Evolutionary conservation across 2,329 filamentous ascomycete species (phyloP), one percentile per base, ranked within the genome.

Genomic region (Cercospora sp.): DNA sequence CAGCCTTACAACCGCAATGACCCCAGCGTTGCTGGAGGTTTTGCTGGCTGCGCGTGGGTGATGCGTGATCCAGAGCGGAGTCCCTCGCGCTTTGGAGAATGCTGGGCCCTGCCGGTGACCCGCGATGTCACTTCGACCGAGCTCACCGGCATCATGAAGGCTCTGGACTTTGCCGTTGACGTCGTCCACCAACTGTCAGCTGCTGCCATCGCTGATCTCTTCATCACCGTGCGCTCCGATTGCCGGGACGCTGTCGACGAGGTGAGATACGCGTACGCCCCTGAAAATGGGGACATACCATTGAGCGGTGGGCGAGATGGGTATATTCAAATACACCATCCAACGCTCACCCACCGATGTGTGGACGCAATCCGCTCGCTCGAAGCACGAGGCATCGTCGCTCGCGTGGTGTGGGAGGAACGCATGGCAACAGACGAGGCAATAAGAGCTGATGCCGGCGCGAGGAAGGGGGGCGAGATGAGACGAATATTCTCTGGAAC

Each of bases 171-270:
- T 51, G 18, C 16, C 36, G 60, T 30, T 28, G 36, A 6, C 23
- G 16, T 51, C 23, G 28, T 48, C 39, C 60, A 20, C 3, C 55
- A 30, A 62, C 20, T 39, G 26, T 20, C 60, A 48, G 36, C 26
- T 60, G 58, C 16, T 30, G 20, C 28, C 20, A 20, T 66, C 58
- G 39, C 6, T 10, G 28, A 42, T 18, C 16, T 36, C 42, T 9
- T 30, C 33, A 9, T 66, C 57, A 66, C 55, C 45, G 64, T 66
- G 58, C 53, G 36, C 39, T 55, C 39, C 30, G 64, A 66, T 51
- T 61, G 58, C 58, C 9, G 0, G 20, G 64, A 61, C 18, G 64
- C 64, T 26, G 7, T 57, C 20, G 64, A 23, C 45, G 64, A 66
- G 64, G 48, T 66, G 55, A 39, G 57, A 36, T 36, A 33, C 23